These are phyloP conservation scores for Candolleomyces eurysporus DNA, from an alignment of 768 basidiomycete genomes.

Conservation along the genomic window DNA sequence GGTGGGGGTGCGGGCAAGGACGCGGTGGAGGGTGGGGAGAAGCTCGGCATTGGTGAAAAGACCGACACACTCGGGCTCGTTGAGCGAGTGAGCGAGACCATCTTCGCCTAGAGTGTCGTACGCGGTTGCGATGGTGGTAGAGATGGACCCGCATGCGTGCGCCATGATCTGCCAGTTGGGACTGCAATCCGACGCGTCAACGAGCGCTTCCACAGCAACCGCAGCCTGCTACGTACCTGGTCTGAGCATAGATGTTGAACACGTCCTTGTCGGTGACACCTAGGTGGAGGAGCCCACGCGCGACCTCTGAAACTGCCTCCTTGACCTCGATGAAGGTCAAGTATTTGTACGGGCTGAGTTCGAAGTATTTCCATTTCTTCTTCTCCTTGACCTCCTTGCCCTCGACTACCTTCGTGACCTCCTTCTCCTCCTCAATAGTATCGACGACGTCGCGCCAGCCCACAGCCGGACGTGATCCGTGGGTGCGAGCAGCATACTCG, in stretches of 20 bases:
- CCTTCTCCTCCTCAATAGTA: conserved; percentile 83
- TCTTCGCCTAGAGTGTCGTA: conserved; percentile 93
- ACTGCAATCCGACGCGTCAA: conserved; percentile 6
- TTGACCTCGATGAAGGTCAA: conserved; percentile 71
- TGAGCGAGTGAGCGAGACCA: conserved; percentile 87
- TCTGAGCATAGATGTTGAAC: conserved; percentile 89
- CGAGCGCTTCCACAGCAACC: background rate
- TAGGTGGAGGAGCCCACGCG: conserved; percentile 69
- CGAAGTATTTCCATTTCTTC: conserved; percentile 96
- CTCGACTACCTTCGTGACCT: conserved; percentile 77
- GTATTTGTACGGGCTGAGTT: conserved; percentile 88
- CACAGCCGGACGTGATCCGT: conserved; percentile 71
- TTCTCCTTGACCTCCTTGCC: conserved; percentile 83
- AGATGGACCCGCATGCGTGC: conserved; percentile 76
- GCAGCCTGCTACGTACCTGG: conserved; percentile 50
- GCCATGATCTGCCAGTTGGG: conserved; percentile 85
- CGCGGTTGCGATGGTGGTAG: conserved; percentile 85
- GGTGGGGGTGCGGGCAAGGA: conserved; percentile 70
- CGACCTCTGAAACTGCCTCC: conserved; percentile 61
- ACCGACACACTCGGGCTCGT: conserved; percentile 74
- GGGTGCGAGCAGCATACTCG: conserved; percentile 67
- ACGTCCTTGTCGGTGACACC: conserved; percentile 68
- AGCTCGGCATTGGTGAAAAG: conserved; percentile 94
- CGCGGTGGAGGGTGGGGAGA: conserved; percentile 71
- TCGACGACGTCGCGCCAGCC: conserved; percentile 76